Evolutionary conservation across 1,284 basidiomycete genomes (phyloP).

Genomic region (Cryptococcus deneoformans): DNA sequence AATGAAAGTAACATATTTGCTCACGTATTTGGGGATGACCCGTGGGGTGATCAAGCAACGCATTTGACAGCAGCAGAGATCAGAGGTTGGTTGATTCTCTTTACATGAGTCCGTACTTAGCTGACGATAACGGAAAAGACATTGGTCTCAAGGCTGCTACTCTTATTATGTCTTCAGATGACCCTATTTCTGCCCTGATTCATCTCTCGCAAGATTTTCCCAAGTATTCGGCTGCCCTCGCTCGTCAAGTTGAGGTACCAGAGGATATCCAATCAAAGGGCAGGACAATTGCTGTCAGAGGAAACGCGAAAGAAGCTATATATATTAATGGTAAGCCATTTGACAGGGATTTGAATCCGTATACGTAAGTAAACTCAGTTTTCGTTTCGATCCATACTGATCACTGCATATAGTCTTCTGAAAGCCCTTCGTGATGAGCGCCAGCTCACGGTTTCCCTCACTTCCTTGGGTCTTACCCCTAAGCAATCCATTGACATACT

Average conservation of each 20-base stretch:
- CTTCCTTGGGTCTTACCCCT: constrained; percentile 60
- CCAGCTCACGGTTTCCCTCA: constrained; percentile 61
- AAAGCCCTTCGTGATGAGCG: constrained; percentile 71
- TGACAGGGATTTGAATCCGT: constrained; percentile 65
- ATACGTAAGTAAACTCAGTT: constrained; percentile 54
- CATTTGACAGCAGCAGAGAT: constrained; percentile 67
- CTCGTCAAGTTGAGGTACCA: constrained; percentile 58
- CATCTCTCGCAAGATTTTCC: constrained; percentile 85
- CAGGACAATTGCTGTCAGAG: constrained; percentile 51
- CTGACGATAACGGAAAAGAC: constrained; percentile 46
- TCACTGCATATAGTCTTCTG: constrained; percentile 56
- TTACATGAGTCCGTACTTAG: neutral
- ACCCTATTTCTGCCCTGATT: constrained; percentile 62
- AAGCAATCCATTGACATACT: constrained; percentile 68
- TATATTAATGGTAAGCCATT: constrained; percentile 77
- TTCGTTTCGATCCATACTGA: neutral
- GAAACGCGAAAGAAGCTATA: constrained; percentile 40
- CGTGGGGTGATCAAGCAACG: constrained; percentile 55
- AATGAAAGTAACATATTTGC: constrained; percentile 15
- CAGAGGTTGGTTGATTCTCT: constrained; percentile 45
- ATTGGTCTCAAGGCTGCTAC: constrained; percentile 71
- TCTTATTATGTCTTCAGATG: constrained; percentile 61
- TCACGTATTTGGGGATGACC: constrained; percentile 37
- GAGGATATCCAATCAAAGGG: constrained; percentile 59
- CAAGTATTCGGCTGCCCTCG: constrained; percentile 68